Evolutionary conservation across 352 stramenopile genomes (phyloP).

Genomic region (Phytopythium mirpurense): DNA sequence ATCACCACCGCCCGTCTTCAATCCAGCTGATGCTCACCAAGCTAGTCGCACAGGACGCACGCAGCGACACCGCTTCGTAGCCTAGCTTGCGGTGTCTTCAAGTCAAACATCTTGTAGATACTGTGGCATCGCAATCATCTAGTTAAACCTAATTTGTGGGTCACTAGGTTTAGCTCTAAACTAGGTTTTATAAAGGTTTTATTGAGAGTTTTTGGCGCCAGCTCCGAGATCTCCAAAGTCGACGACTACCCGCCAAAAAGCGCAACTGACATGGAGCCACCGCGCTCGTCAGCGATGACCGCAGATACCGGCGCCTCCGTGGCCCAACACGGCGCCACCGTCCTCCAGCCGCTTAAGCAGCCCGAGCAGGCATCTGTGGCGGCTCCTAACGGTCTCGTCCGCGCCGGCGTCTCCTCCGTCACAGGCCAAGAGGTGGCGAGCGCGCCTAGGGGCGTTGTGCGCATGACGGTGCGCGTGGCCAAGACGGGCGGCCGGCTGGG

Average conservation of each 20-base stretch:
- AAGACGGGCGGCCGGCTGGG: conserved; percentile 56
- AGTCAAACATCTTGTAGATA: too few relatives aligned
- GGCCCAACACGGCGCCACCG: not conserved
- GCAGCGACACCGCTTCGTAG: too few relatives aligned
- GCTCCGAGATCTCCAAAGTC: too few relatives aligned
- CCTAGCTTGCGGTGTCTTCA: too few relatives aligned
- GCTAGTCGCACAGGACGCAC: too few relatives aligned
- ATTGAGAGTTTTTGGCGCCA: not conserved
- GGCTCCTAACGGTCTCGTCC: not conserved
- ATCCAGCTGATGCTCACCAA: too few relatives aligned
- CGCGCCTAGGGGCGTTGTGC: conserved; percentile 10
- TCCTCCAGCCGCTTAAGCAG: not conserved
- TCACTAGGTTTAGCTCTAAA: not conserved
- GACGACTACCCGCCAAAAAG: not conserved
- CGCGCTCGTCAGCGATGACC: not conserved
- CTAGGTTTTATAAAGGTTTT: conserved; percentile 3
- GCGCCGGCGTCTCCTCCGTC: not conserved
- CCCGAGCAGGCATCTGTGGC: not conserved
- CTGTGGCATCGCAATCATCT: too few relatives aligned
- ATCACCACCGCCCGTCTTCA: too few relatives aligned
- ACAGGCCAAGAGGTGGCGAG: too few relatives aligned
- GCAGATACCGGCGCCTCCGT: not conserved
- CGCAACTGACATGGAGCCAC: conserved; percentile 1
- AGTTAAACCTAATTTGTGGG: not conserved
- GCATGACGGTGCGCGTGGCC: conserved; percentile 34